Conservation (phyloP, 805 yeast genomes). For the Candida ficus region DNA sequence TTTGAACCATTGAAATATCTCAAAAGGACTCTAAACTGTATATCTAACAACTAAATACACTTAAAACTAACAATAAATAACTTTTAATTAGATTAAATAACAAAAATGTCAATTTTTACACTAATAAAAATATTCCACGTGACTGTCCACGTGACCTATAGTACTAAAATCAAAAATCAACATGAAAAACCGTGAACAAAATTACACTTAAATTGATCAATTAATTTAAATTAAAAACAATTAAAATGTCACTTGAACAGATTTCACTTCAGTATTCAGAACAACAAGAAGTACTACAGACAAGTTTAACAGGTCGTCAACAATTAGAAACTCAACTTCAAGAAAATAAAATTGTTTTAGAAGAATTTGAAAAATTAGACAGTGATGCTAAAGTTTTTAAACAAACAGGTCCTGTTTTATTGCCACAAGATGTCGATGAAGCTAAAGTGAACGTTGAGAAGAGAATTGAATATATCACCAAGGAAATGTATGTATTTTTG, state of each 20-base stretch:
- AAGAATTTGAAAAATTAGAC: slow-evolving; percentile 64
- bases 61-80: too few species aligned
- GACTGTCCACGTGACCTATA: background rate
- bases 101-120: too few species aligned
- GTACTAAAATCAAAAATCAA: too few species aligned
- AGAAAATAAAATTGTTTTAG: slow-evolving; percentile 85
- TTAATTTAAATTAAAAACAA: background rate
- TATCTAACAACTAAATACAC: too few species aligned
- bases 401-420: slow-evolving; percentile 84
- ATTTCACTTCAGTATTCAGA: slow-evolving; percentile 40
- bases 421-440: slow-evolving; percentile 83
- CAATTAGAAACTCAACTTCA: slow-evolving; percentile 90
- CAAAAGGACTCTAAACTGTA: too few species aligned
- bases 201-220: background rate
- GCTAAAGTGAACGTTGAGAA: slow-evolving; percentile 82
- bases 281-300: slow-evolving; percentile 42
- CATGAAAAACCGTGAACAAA: too few species aligned
- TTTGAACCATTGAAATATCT: too few species aligned
- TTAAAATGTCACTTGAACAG: slow-evolving; percentile 2
- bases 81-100: too few species aligned
- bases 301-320: slow-evolving; percentile 68
- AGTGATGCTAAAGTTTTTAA: slow-evolving; percentile 79
- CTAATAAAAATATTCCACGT: too few species aligned
- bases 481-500: slow-evolving; percentile 50
- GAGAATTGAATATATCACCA: slow-evolving; percentile 80